These are phyloP conservation scores for Talaromyces nanjingensis DNA, from an alignment of 495 filamentous ascomycete genomes.

Conservation along the genomic window DNA sequence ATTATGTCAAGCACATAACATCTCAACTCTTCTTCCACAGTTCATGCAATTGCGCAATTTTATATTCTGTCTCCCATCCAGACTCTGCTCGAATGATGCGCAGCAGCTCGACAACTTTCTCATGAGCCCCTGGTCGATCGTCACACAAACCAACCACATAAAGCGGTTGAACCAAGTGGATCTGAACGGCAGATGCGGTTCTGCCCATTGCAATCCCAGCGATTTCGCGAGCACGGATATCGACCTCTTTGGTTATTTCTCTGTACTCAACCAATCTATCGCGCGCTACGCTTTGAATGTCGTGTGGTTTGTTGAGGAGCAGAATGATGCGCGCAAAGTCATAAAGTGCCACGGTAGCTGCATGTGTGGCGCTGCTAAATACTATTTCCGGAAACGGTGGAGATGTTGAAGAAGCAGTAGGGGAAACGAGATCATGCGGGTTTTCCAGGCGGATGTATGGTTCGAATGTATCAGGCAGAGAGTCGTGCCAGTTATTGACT, in stretches of 20 bases:
- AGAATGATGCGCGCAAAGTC: slow-evolving; percentile 36
- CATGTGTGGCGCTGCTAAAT: slow-evolving; percentile 27
- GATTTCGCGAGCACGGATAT: slow-evolving; percentile 32
- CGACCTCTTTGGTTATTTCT: slow-evolving; percentile 37
- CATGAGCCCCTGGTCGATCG: slow-evolving; percentile 26
- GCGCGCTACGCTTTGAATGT: slow-evolving; percentile 33
- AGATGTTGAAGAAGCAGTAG: slow-evolving; percentile 9
- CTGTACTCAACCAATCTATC: slow-evolving; percentile 34
- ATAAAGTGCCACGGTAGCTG: slow-evolving; percentile 34
- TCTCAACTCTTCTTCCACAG: slow-evolving; percentile 18
- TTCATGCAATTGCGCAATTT: slow-evolving; percentile 24
- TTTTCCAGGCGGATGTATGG: slow-evolving; percentile 32
- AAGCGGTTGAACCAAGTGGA: slow-evolving; percentile 32
- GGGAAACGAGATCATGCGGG: slow-evolving; percentile 24
- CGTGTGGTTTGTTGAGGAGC: slow-evolving; percentile 29
- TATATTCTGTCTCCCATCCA: slow-evolving; percentile 31
- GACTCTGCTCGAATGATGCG: slow-evolving; percentile 32
- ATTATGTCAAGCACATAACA: not conserved
- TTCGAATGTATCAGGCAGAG: slow-evolving; percentile 34
- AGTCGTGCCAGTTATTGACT: slow-evolving; percentile 35
- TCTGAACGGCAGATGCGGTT: slow-evolving; percentile 27
- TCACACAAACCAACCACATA: slow-evolving; percentile 34
- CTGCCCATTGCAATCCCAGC: slow-evolving; percentile 33
- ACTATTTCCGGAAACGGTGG: slow-evolving; percentile 33
- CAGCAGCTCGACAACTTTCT: slow-evolving; percentile 31